phyloP scores from a whole-genome alignment of 163 green algal genomes.

The Coccomyxa subellipsoidea region DNA sequence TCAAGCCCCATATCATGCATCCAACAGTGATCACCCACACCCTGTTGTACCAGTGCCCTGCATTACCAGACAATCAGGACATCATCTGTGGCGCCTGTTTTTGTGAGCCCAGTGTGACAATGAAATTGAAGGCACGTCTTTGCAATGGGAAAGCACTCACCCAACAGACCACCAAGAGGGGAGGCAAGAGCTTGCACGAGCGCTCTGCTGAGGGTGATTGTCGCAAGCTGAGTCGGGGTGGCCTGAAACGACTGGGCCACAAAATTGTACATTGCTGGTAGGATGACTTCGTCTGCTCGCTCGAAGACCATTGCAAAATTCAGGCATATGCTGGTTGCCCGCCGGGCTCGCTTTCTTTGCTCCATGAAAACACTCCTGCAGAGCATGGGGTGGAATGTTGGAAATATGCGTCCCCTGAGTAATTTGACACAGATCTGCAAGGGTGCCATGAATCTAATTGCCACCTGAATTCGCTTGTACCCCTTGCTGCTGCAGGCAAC shows the following conservation, averaged over 20 bases:
- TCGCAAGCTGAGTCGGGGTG: conserved; percentile 51
- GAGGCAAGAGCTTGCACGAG: conserved; percentile 53
- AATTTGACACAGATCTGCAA: too few species aligned
- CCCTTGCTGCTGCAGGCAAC: background rate
- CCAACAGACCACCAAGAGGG: conserved; percentile 45
- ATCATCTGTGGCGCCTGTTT: too few species aligned
- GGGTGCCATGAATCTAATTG: too few species aligned
- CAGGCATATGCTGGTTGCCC: conserved; percentile 7
- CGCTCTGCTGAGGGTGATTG: conserved; percentile 47
- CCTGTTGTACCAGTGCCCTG: conserved; percentile 26
- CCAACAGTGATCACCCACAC: conserved; percentile 20
- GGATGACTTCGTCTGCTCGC: conserved; percentile 29
- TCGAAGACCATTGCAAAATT: conserved; percentile 24
- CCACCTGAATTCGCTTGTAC: background rate
- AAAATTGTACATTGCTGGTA: conserved; percentile 41
- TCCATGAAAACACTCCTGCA: background rate
- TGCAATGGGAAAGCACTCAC: background rate
- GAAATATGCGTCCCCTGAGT: too few species aligned
- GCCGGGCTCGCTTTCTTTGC: background rate
- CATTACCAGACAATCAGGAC: conserved; percentile 1
- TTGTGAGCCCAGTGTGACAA: too few species aligned
- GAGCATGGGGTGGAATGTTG: too few species aligned
- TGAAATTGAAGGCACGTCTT: too few species aligned
- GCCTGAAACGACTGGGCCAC: conserved; percentile 50
- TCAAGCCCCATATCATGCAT: conserved; percentile 35